Percentiles rank a stretch among this genome's conserved stretches.
These are phyloP conservation scores for Trichoderma citrinoviride DNA, from an alignment of 2,329 filamentous ascomycete genomes.

Conservation along the genomic window DNA sequence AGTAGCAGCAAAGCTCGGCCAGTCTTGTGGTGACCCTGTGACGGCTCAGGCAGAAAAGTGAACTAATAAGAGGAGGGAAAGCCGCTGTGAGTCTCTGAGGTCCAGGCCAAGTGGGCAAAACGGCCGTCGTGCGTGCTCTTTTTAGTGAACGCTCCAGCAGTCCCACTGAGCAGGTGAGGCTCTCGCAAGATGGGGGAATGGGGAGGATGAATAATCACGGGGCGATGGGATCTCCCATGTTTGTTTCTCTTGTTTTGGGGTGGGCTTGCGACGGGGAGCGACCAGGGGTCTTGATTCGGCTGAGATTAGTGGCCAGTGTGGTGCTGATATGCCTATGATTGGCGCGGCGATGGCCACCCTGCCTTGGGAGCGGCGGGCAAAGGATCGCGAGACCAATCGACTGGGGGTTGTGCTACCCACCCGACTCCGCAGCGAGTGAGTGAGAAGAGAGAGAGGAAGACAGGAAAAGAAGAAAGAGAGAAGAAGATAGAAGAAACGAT, in stretches of 20 bases:
- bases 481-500: neutral
- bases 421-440: conserved; percentile 1
- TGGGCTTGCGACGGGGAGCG: neutral
- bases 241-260: conserved; percentile 4
- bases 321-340: conserved; percentile 10
- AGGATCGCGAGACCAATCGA: conserved; percentile 5
- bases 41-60: neutral
- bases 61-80: neutral
- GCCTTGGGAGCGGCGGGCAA: conserved; percentile 1
- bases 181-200: neutral
- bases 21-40: conserved; percentile 9
- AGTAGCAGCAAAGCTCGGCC: neutral
- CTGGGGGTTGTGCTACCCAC: conserved; percentile 15
- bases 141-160: conserved; percentile 10
- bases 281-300: conserved; percentile 15
- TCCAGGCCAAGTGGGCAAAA: conserved; percentile 6
- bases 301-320: conserved; percentile 17
- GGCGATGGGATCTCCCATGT: conserved; percentile 7
- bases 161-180: conserved; percentile 12
- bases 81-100: neutral
- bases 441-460: neutral
- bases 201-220: conserved; percentile 22
- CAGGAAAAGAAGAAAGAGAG: neutral
- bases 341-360: conserved; percentile 10
- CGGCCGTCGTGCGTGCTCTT: conserved; percentile 1